phyloP scores from a whole-genome alignment of 345 rosid genomes.

The Hibiscus tridactylites region DNA sequence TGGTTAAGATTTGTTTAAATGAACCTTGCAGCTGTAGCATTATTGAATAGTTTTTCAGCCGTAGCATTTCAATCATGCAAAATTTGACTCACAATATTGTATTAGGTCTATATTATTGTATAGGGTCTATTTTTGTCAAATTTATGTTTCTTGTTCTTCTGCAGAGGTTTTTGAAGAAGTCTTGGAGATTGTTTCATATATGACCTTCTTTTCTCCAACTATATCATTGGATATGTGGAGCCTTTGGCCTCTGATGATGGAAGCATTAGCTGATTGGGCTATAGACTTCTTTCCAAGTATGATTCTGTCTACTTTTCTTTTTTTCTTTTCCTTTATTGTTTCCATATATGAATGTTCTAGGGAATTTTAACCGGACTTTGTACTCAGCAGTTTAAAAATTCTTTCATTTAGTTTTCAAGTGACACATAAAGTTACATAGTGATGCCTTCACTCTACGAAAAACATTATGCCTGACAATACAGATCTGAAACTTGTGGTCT shows the following conservation, averaged over 20 bases:
- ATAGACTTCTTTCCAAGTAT: constrained; percentile 93
- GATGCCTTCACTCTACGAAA: background rate
- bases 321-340: background rate
- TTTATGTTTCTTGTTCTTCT: constrained; percentile 12
- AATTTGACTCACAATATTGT: constrained; percentile 1
- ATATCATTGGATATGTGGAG: constrained; percentile 96
- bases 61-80: background rate
- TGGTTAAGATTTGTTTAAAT: background rate
- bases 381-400: background rate
- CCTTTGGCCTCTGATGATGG: constrained; percentile 96
- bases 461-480: background rate
- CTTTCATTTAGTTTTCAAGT: background rate
- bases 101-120: background rate
- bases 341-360: background rate
- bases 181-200: constrained; percentile 92
- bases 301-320: background rate
- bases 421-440: background rate
- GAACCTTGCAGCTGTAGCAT: background rate
- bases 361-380: background rate
- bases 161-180: constrained; percentile 99
- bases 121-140: background rate
- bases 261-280: constrained; percentile 94
- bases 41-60: background rate
- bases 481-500: background rate
- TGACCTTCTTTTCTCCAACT: constrained; percentile 93